Evolutionary conservation across 2,329 filamentous ascomycete genomes (phyloP).

Genomic region (Cryphonectria naterciae): DNA sequence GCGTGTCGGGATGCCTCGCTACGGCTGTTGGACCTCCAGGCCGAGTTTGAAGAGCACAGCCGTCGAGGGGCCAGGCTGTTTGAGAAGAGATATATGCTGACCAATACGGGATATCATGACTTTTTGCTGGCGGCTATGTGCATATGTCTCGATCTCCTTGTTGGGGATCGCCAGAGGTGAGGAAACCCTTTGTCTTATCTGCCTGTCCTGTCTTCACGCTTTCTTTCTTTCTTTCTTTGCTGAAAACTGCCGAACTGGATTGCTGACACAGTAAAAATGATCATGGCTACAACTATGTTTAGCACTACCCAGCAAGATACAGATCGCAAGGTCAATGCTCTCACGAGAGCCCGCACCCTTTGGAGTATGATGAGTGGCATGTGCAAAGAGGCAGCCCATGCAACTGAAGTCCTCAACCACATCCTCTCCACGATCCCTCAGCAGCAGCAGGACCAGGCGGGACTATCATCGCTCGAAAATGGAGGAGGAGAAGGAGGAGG

Average conservation of each 20-base stretch:
- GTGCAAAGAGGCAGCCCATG: slow-evolving; percentile 49
- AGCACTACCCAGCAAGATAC: background rate
- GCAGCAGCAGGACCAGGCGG: background rate
- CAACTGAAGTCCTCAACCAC: slow-evolving; percentile 46
- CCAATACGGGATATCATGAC: slow-evolving; percentile 57
- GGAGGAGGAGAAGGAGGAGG: no score
- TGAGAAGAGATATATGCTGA: slow-evolving; percentile 57
- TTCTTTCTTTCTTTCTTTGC: background rate
- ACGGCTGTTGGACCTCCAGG: slow-evolving; percentile 50
- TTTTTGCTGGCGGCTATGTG: slow-evolving; percentile 65
- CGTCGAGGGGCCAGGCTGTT: slow-evolving; percentile 55
- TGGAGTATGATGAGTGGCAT: slow-evolving; percentile 45
- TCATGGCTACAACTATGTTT: background rate
- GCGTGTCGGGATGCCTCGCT: slow-evolving; percentile 50
- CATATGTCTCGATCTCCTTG: slow-evolving; percentile 55
- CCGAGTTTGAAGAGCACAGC: slow-evolving; percentile 51
- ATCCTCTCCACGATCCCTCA: slow-evolving; percentile 44
- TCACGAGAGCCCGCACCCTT: slow-evolving; percentile 47
- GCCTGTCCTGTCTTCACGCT: background rate
- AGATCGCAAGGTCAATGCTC: slow-evolving; percentile 38
- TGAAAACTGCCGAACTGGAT: no score
- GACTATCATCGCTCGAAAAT: background rate
- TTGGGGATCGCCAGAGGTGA: slow-evolving; percentile 45
- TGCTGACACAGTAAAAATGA: slow-evolving; percentile 6
- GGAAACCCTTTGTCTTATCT: slow-evolving; percentile 8